Base-by-base conservation (phyloP, 805 yeast species). In the Blastobotrys chiropterorum region DNA sequence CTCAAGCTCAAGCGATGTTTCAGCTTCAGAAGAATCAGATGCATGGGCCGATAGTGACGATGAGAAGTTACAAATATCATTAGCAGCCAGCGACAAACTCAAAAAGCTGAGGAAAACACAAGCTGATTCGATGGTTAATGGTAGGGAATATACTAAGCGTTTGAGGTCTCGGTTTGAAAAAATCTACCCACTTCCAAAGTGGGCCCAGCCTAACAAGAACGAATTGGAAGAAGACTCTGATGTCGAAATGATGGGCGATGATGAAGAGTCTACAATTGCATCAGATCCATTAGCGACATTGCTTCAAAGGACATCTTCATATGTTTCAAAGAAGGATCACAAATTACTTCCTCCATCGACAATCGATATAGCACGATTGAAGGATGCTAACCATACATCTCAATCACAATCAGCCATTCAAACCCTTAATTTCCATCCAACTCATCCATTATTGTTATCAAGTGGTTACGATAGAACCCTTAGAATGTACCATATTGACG, bases 21-120 rank as follows among this genome's bases (percentile, higher is more conserved):
- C 17, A 16, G 3, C 20, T 22, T 21, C 26, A 17, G 43, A 31
- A n/a, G 48, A 34, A 38, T 15, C 39, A 5, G 48, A 46, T 20
- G 89, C 83, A 1, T 94, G 99, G 99, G 67, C 67, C 14, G 99
- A 94, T 69, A 84, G 95, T 53, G 98, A 90, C 62, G 99, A 94
- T 66, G 98, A 90, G 56, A 74, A 74, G 44, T 59, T 86, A 21
- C 70, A 72, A 17, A 75, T 92, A 4, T 79, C 94, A 1, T 68
- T 94, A 30, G 63, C 73, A 14, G 66, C 77, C 1, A 71, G 83
- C 0, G 83, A 84, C 57, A 80, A 78, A 58, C 67, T 84, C 31
- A 82, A 79, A 57, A 94, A 92, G 69, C 74, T 94, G 59, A 80
- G 97, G 62, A 74, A 75, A 46, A 66, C 78, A 0, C 83, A 75